Evolutionary conservation across 352 stramenopile species (phyloP).

Genomic region (Phytophthora podocarpi): DNA sequence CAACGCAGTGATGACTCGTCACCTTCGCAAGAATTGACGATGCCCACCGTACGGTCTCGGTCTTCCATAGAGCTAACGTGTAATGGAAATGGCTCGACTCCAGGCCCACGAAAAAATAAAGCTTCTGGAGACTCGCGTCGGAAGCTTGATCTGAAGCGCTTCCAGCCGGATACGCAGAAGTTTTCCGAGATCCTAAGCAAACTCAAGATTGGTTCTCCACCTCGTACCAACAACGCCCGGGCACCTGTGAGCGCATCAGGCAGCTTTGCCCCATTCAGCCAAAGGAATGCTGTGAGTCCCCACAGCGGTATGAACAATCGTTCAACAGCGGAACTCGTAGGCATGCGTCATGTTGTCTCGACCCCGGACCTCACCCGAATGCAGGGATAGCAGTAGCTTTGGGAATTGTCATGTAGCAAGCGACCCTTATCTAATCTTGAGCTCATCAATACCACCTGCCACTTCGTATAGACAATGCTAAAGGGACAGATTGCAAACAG

Average conservation of each 20-base stretch:
- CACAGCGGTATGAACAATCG: constrained; percentile 30
- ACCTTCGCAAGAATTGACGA: constrained; percentile 31
- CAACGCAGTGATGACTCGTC: constrained; percentile 25
- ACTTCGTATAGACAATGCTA: constrained; percentile 9
- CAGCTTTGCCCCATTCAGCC: constrained; percentile 37
- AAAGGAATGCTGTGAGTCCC: constrained; percentile 23
- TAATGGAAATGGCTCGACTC: constrained; percentile 17
- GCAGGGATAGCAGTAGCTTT: constrained; percentile 33
- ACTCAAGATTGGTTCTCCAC: constrained; percentile 60
- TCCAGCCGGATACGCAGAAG: constrained; percentile 73
- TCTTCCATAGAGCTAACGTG: constrained; percentile 40
- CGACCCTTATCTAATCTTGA: constrained; percentile 23
- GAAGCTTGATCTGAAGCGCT: constrained; percentile 75
- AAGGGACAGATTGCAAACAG: constrained; percentile 4
- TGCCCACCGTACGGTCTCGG: constrained; percentile 31
- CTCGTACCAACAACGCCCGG: constrained; percentile 35
- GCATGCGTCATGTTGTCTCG: constrained; percentile 68
- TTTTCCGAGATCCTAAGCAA: constrained; percentile 80
- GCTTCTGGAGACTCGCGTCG: constrained; percentile 37
- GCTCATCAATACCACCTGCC: constrained; percentile 17
- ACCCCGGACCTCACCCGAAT: constrained; percentile 58
- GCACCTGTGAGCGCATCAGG: constrained; percentile 20
- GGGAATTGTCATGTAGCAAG: neutral
- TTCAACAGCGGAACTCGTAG: constrained; percentile 40
- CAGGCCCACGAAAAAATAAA: constrained; percentile 13